Base-by-base conservation (phyloP, 2,329 filamentous ascomycete species). In the Calycina marina region DNA sequence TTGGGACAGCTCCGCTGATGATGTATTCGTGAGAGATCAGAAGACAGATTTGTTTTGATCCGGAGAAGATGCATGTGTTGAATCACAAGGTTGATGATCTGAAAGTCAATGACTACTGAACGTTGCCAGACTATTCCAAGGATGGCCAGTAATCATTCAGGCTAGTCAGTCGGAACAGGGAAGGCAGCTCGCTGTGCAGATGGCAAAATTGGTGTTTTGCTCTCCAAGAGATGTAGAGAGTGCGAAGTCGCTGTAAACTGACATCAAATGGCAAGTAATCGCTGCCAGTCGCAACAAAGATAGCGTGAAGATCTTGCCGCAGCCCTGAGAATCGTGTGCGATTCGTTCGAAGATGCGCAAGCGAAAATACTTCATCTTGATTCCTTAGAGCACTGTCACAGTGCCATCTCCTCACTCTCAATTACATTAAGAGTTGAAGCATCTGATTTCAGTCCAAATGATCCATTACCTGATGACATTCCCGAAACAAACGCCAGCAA, bases 101-200 rank as follows among this genome's bases (percentile, higher is more conserved):
- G 56, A 60, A 51, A 0, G 70, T 77, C 0, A 68, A 69, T 0
- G 74, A 0, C 72, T 72, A 11, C 69, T 78, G 38, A 64, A 77
- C 41, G 69, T 68, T 32, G 64, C 77, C 28, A 73, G 74, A 0
- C 66, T 65, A 29, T 74, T 73, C 0, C 77, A 82, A 42, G 59
- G 76, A 2, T 78, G 74, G 2, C 77, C 77, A 0, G 58, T 81
- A 2, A 63, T 81, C 4, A 58, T 81, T 4, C 77, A 82, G 50
- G 77, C 77, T 0, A 76, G 77, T 1, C 75, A 75, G 0, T 77
- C 71, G 0, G 67, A 63, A 28, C 65, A 73, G 0, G 76, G 77
- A 2, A 77, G 77, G 50, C 53, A 57, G 0, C 80, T 82, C 41
- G 74, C 73, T 0, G 72, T 73, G 0, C 67, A 75, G 43, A 73